These are phyloP conservation scores for Cytospora leucostoma DNA, from an alignment of 2,329 filamentous ascomycete genomes.

Conservation along the genomic window DNA sequence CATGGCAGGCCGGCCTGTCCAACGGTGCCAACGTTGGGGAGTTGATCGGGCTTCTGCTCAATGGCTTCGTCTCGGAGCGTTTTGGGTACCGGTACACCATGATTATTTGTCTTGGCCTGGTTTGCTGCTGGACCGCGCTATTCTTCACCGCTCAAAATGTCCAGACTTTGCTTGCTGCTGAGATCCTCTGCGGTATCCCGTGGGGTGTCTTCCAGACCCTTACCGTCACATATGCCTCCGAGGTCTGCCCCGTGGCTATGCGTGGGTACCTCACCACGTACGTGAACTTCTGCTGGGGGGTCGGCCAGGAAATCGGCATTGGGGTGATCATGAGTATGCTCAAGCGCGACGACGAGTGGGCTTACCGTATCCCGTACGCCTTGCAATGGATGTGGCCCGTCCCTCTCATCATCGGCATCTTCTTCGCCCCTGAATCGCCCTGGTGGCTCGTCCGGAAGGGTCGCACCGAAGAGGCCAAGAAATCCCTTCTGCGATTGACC, in stretches of 20 bases:
- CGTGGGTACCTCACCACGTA: constrained; percentile 73
- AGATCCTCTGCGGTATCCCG: constrained; percentile 64
- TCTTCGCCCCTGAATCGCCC: constrained; percentile 68
- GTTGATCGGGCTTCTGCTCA: constrained; percentile 66
- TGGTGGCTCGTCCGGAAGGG: constrained; percentile 77
- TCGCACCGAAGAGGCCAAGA: constrained; percentile 65
- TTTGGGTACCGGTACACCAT: constrained; percentile 69
- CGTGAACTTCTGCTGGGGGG: constrained; percentile 75
- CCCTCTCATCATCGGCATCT: constrained; percentile 65
- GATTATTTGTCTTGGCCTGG: constrained; percentile 55
- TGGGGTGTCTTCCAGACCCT: constrained; percentile 62
- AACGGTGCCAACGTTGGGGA: constrained; percentile 60
- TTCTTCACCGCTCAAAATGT: constrained; percentile 67
- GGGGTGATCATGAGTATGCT: constrained; percentile 73
- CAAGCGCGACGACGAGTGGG: constrained; percentile 63
- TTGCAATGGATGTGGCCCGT: constrained; percentile 79
- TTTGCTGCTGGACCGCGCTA: constrained; percentile 61
- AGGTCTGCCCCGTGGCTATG: constrained; percentile 72
- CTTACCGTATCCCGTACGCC: constrained; percentile 68
- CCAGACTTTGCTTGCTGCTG: constrained; percentile 58
- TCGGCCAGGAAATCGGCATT: constrained; percentile 73
- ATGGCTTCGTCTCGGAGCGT: constrained; percentile 66
- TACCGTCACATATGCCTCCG: constrained; percentile 67
- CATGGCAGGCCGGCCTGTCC: constrained; percentile 41
- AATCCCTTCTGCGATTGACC: constrained; percentile 65